phyloP scores from a whole-genome alignment of 2,329 filamentous ascomycete genomes.

The Xenoacremonium recifei region DNA sequence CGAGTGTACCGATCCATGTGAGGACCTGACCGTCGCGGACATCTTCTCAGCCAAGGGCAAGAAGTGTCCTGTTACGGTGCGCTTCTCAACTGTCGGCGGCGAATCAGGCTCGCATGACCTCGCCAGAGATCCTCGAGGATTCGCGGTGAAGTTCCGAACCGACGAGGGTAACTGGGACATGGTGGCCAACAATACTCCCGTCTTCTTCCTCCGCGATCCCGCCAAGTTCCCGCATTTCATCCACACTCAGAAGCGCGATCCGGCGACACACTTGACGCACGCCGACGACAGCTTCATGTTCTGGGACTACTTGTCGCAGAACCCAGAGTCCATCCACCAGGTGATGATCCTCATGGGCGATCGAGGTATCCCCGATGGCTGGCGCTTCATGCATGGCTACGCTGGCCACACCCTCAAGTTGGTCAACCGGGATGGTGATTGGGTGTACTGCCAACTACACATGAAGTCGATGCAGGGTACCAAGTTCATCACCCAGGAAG shows the following conservation, averaged over 20 bases:
- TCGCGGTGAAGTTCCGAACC: slow-evolving; percentile 71
- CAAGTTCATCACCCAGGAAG: slow-evolving; percentile 15
- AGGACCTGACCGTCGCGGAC: slow-evolving; percentile 53
- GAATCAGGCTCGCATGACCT: slow-evolving; percentile 71
- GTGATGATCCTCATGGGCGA: slow-evolving; percentile 59
- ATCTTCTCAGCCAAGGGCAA: slow-evolving; percentile 63
- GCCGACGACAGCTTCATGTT: slow-evolving; percentile 1
- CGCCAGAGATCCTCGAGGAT: slow-evolving; percentile 70
- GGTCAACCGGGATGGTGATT: background rate
- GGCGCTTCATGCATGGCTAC: slow-evolving; percentile 32
- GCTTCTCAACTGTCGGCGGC: slow-evolving; percentile 75
- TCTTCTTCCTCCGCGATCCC: slow-evolving; percentile 74
- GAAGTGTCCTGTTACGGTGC: slow-evolving; percentile 63
- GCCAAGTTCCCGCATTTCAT: slow-evolving; percentile 73
- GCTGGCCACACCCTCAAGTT: slow-evolving; percentile 10
- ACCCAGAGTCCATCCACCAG: slow-evolving; percentile 56
- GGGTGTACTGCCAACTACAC: slow-evolving; percentile 11
- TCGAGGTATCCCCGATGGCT: slow-evolving; percentile 53
- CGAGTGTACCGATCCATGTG: slow-evolving; percentile 46
- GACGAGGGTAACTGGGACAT: slow-evolving; percentile 20
- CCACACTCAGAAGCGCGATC: slow-evolving; percentile 73
- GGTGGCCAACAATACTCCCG: slow-evolving; percentile 56
- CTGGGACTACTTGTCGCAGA: slow-evolving; percentile 55
- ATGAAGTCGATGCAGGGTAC: slow-evolving; percentile 16
- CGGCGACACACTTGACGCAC: slow-evolving; percentile 61